Base-by-base conservation (phyloP, 129 eudicot species). In the Helichrysum umbraculigerum region DNA sequence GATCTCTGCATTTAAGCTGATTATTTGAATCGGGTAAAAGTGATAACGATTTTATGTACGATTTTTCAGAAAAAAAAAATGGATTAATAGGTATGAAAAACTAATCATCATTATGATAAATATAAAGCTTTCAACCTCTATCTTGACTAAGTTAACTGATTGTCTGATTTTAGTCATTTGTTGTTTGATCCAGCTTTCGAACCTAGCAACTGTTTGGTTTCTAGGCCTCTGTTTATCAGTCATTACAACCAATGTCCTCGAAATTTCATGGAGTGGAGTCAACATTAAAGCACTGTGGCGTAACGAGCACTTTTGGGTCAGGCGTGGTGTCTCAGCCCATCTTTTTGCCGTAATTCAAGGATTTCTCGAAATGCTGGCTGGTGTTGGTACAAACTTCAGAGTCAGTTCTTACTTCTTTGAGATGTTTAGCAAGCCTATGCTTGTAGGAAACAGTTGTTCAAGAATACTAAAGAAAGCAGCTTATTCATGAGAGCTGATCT, bases 241-340 rank as follows among this genome's bases (percentile, higher is more conserved):
- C 83, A 94, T 94, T 7, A 61, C 85, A 0, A 92, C n/a, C 97
- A 80, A 89, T 74, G 94, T 94, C 19, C 91, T 94, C 7, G 99
- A 94, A 87, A 85, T 94, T n/a, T 84, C 92, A 61, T 94, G 99
- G 99, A 94, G 97, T 41, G 97, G 99, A 16, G 96, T 94, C 7
- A 85, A 96, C 86, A 86, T 94, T 19, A 97, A 94, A 77, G 99
- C 85, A 16, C 82, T 83, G 41, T 94, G 99, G 99, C 88, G 99
- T 60, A 94, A 94, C 75, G 98, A 94, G 92, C 97, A 91, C 72
- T 94, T 94, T 60, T 94, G 98, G 98, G 98, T 94, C n/a, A 94
- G 91, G 2, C 97, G 97, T 62, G 98, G 97, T 58, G 98, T 94
- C 47, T 94, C 98, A 0, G 98, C 98, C 60, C 98, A 94, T 79